These are phyloP conservation scores for Rosa lucieae DNA, from an alignment of 306 rosid species.

Conservation along the genomic window DNA sequence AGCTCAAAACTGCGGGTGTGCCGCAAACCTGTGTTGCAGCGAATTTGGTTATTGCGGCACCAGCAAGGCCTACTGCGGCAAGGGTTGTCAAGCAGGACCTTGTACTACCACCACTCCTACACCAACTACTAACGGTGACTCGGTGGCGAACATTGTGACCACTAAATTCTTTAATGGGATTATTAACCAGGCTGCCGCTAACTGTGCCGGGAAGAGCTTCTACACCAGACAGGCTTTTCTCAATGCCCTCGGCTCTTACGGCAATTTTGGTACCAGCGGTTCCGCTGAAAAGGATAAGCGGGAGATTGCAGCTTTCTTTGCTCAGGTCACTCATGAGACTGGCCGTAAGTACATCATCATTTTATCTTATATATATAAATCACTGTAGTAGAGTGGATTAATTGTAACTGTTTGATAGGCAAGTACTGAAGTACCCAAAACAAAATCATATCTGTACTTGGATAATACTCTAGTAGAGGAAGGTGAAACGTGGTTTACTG, in stretches of 20 bases:
- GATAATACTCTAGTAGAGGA: too few relatives aligned
- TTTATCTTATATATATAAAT: too few relatives aligned
- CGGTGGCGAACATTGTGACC: conserved; percentile 29
- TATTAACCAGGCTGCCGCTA: conserved; percentile 13
- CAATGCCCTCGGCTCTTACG: conserved; percentile 14
- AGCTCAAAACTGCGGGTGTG: conserved; percentile 26
- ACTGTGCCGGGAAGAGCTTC: conserved; percentile 31
- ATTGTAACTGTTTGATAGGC: too few relatives aligned
- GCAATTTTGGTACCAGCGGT: conserved; percentile 15
- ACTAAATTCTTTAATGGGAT: conserved; percentile 23
- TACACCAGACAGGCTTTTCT: conserved; percentile 35
- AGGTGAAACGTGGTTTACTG: too few relatives aligned
- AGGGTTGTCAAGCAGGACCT: conserved; percentile 28
- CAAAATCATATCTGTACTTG: too few relatives aligned
- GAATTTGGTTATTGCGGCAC: conserved; percentile 26
- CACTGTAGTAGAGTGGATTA: too few relatives aligned
- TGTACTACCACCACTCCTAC: not conserved
- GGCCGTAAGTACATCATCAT: conserved; percentile 17
- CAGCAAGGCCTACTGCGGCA: conserved; percentile 14
- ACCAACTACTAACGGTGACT: not conserved
- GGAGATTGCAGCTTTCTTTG: conserved; percentile 40
- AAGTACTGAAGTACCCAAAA: too few relatives aligned
- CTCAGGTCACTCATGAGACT: conserved; percentile 36
- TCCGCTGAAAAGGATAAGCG: conserved; percentile 27
- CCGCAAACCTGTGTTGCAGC: conserved; percentile 27